Evolutionary conservation across 1,284 basidiomycete genomes (phyloP).

Genomic region (Rhodotorula sp.): DNA sequence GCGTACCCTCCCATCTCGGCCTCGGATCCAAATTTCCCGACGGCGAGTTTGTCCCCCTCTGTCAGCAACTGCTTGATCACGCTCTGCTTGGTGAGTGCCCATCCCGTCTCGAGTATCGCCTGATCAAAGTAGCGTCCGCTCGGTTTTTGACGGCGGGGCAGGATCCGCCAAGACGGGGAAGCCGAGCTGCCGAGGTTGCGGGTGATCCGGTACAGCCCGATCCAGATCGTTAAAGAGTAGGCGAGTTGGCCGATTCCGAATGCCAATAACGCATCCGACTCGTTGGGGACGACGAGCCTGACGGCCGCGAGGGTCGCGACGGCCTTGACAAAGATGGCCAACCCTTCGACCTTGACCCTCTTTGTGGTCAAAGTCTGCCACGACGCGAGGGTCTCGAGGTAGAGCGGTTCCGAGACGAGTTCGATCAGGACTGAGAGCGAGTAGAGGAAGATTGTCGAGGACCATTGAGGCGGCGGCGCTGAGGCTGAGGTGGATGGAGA

Average conservation of each 20-base stretch:
- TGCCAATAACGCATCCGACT: slow-evolving; percentile 65
- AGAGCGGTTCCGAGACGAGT: slow-evolving; percentile 76
- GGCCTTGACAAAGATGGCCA: slow-evolving; percentile 73
- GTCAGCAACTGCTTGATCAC: slow-evolving; percentile 91
- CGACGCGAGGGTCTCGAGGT: slow-evolving; percentile 57
- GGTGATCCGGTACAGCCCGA: slow-evolving; percentile 19
- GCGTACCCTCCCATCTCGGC: slow-evolving; percentile 91
- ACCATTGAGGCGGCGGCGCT: slow-evolving; percentile 51
- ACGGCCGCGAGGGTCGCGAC: slow-evolving; percentile 67
- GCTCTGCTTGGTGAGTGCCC: slow-evolving; percentile 80
- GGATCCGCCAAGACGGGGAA: slow-evolving; percentile 40
- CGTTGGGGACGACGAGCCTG: slow-evolving; percentile 50
- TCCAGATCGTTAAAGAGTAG: slow-evolving; percentile 59
- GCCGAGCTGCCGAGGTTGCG: slow-evolving; percentile 40
- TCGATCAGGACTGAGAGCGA: slow-evolving; percentile 71
- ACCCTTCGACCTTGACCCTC: slow-evolving; percentile 60
- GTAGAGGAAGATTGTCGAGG: slow-evolving; percentile 65
- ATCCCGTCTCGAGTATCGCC: slow-evolving; percentile 23
- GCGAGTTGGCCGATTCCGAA: slow-evolving; percentile 78
- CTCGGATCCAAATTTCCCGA: slow-evolving; percentile 76
- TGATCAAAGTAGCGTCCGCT: slow-evolving; percentile 54
- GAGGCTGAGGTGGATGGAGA: slow-evolving; percentile 50
- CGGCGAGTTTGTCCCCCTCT: slow-evolving; percentile 88
- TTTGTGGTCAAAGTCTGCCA: slow-evolving; percentile 34
- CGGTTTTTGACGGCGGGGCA: too few relatives aligned